Conservation (phyloP, 208 protist species). For the Trichomonas vaginalis region DNA sequence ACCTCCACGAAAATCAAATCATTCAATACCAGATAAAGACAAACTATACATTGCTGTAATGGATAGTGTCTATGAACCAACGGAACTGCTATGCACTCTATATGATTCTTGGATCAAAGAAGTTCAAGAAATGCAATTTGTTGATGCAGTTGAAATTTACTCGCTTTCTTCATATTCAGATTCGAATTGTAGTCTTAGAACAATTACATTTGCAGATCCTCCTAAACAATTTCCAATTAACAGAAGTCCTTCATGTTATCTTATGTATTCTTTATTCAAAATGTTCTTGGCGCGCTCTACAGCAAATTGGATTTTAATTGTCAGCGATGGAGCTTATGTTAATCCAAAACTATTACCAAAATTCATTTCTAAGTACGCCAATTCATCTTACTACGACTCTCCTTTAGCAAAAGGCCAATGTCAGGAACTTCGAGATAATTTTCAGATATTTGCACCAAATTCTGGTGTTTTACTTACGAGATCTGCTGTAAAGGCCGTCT, state of each 20-base stretch:
- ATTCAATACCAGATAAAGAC: background rate
- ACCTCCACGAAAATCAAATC: background rate
- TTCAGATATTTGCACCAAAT: background rate
- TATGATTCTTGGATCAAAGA: background rate
- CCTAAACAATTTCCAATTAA: background rate
- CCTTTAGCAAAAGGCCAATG: background rate
- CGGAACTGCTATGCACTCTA: background rate
- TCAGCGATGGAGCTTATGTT: background rate
- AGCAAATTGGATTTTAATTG: background rate
- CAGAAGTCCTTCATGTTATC: background rate
- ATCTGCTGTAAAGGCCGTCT: background rate
- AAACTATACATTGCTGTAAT: background rate
- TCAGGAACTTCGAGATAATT: background rate
- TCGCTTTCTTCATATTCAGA: background rate
- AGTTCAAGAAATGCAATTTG: background rate
- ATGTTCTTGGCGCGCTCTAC: background rate
- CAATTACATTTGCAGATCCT: background rate
- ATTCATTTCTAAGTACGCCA: background rate
- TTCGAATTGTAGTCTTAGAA: background rate
- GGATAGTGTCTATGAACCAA: background rate
- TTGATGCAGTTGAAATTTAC: slow-evolving; percentile 2
- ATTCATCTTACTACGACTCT: background rate
- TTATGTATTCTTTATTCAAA: background rate
- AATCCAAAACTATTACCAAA: background rate
- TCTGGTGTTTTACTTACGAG: background rate